Conservation (phyloP, 2,329 filamentous ascomycete species). For the Cucurbitaria berberidis region DNA sequence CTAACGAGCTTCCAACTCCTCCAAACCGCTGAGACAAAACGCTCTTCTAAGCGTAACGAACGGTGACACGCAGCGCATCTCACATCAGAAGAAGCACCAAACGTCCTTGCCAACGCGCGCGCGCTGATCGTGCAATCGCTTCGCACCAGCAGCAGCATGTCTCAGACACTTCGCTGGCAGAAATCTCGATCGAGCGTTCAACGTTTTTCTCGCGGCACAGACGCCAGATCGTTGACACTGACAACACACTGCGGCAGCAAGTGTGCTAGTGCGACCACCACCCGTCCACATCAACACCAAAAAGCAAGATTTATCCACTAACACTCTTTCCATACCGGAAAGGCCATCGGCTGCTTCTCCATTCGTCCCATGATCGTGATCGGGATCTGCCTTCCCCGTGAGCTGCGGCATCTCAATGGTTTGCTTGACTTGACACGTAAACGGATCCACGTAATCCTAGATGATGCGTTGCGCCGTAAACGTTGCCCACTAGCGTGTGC, state of each 20-base stretch:
- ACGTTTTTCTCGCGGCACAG: conserved; percentile 7
- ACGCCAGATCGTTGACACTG: conserved; percentile 5
- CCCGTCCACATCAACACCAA: too few species aligned
- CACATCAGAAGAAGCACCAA: conserved; percentile 3
- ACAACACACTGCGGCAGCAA: conserved; percentile 9
- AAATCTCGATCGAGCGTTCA: conserved; percentile 4
- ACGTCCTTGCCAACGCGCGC: background rate
- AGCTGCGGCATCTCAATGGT: background rate
- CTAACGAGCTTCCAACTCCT: background rate
- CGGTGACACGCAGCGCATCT: background rate
- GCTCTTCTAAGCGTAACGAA: background rate
- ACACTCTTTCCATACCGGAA: too few species aligned
- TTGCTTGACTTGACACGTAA: conserved; percentile 6
- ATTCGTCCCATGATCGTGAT: background rate
- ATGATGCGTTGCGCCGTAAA: conserved; percentile 7
- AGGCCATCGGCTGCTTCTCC: background rate
- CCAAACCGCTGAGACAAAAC: background rate
- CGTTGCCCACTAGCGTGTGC: conserved; percentile 5
- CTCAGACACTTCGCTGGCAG: conserved; percentile 5
- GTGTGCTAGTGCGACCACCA: too few species aligned
- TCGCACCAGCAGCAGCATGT: background rate
- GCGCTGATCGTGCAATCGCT: background rate
- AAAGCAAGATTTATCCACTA: too few species aligned
- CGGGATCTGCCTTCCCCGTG: background rate
- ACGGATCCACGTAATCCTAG: conserved; percentile 1